A percentile compares a stretch with the other conserved stretches of the same genome.
Evolutionary conservation across 371 early-diverging fungal species (phyloP).

Genomic region (Syncephalastrum racemosum): DNA sequence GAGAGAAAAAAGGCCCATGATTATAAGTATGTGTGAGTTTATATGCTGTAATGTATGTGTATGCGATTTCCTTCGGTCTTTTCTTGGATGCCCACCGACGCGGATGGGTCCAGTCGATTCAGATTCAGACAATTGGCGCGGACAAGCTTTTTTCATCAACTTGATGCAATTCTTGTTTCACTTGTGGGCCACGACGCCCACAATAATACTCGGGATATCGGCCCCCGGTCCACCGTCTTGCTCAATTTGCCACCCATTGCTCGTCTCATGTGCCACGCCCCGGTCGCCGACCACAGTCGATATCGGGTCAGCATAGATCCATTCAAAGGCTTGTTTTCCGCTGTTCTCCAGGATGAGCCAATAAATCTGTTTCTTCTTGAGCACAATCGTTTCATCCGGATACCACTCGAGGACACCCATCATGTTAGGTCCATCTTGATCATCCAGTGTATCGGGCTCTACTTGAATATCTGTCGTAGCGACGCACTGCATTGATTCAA

Average conservation of each 20-base stretch:
- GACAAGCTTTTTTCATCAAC: too few relatives aligned
- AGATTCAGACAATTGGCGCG: too few relatives aligned
- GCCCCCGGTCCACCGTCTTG: slow-evolving; percentile 7
- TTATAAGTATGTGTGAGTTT: too few relatives aligned
- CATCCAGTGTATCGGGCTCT: neutral
- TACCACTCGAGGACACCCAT: slow-evolving; percentile 13
- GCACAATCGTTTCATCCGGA: slow-evolving; percentile 15
- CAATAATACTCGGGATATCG: slow-evolving; percentile 14
- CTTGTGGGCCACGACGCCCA: slow-evolving; percentile 13
- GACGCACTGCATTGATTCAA: neutral
- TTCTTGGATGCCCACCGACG: too few relatives aligned
- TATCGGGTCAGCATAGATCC: slow-evolving; percentile 13
- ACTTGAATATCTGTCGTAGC: neutral
- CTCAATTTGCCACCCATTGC: slow-evolving; percentile 15
- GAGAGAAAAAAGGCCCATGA: too few relatives aligned
- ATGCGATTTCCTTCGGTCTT: too few relatives aligned
- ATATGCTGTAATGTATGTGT: too few relatives aligned
- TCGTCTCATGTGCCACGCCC: slow-evolving; percentile 10
- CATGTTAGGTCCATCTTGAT: neutral
- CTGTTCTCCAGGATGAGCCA: slow-evolving; percentile 16
- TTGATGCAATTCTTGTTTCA: neutral
- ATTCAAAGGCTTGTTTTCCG: slow-evolving; percentile 9
- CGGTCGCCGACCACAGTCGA: slow-evolving; percentile 2
- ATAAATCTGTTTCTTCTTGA: slow-evolving; percentile 18
- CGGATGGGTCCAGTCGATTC: too few relatives aligned